A percentile compares a stretch with the other conserved stretches of the same genome.
These are phyloP conservation scores for Nakaseomyces delphensis DNA, from an alignment of 1,139 yeast species.

Conservation along the genomic window DNA sequence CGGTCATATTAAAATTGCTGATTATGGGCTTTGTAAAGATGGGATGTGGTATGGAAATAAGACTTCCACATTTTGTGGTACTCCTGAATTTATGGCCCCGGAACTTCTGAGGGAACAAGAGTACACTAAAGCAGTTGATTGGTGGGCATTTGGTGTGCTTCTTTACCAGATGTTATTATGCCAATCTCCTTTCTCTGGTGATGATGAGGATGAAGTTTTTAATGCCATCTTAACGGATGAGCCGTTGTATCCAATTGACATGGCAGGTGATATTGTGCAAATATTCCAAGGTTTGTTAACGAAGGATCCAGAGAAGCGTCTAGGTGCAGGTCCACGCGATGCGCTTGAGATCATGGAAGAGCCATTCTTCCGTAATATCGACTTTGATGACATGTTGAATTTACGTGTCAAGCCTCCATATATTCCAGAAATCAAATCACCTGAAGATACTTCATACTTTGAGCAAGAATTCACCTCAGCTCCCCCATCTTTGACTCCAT, in stretches of 20 bases:
- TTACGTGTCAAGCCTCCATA: conserved; percentile 78
- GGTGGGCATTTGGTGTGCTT: conserved; percentile 99
- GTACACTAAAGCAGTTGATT: conserved; percentile 89
- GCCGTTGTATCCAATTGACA: conserved; percentile 93
- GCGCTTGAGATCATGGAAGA: conserved; percentile 93
- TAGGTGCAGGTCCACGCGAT: conserved; percentile 82
- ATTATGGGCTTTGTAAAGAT: conserved; percentile 94
- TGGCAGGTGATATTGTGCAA: conserved; percentile 95
- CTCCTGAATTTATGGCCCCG: conserved; percentile 99
- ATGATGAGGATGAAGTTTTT: conserved; percentile 95
- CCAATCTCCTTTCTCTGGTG: conserved; percentile 96
- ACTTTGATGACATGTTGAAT: conserved; percentile 76
- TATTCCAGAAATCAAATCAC: conserved; percentile 69
- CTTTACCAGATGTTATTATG: conserved; percentile 93
- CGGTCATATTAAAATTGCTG: conserved; percentile 97
- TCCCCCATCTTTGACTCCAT: conserved; percentile 91
- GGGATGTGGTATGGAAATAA: conserved; percentile 88
- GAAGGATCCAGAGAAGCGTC: conserved; percentile 73
- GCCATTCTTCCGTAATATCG: conserved; percentile 81
- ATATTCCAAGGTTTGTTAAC: conserved; percentile 83
- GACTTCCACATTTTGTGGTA: conserved; percentile 96
- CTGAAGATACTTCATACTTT: conserved; percentile 86
- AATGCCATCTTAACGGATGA: conserved; percentile 97
- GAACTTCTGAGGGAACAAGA: conserved; percentile 89
- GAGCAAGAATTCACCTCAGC: conserved; percentile 94